Conservation (phyloP, 306 rosid genomes). For the Cucurbita ficifolia region DNA sequence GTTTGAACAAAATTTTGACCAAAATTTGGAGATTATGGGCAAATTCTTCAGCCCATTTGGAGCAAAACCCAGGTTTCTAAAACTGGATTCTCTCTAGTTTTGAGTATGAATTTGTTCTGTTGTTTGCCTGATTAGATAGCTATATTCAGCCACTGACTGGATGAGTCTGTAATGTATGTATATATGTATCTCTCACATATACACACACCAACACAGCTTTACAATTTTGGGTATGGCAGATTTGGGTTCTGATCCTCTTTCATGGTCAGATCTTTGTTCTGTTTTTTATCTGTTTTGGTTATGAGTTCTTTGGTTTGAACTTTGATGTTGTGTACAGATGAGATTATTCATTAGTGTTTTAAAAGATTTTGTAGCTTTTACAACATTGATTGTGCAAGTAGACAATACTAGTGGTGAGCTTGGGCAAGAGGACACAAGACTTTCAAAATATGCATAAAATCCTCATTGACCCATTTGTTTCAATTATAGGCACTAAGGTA, state of each 20-base stretch:
- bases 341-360: background rate
- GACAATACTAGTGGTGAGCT: too few relatives aligned
- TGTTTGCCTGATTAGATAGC: background rate
- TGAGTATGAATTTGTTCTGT: background rate
- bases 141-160: background rate
- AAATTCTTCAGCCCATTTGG: background rate
- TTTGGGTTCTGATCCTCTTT: background rate
- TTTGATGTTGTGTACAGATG: background rate
- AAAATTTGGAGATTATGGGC: background rate
- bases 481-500: background rate
- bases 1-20: constrained; percentile 27
- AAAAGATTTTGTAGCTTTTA: background rate
- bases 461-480: background rate
- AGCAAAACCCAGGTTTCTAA: constrained; percentile 1
- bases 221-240: constrained; percentile 2
- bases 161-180: constrained; percentile 2
- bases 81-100: constrained; percentile 4
- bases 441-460: background rate
- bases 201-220: constrained; percentile 1
- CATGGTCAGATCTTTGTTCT: constrained; percentile 4
- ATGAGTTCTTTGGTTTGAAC: background rate
- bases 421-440: background rate
- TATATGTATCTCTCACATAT: background rate
- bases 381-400: too few relatives aligned
- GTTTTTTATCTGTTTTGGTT: background rate